Evolutionary conservation across 148 eudicot species (phyloP).

Genomic region (Camellia granthamiana): DNA sequence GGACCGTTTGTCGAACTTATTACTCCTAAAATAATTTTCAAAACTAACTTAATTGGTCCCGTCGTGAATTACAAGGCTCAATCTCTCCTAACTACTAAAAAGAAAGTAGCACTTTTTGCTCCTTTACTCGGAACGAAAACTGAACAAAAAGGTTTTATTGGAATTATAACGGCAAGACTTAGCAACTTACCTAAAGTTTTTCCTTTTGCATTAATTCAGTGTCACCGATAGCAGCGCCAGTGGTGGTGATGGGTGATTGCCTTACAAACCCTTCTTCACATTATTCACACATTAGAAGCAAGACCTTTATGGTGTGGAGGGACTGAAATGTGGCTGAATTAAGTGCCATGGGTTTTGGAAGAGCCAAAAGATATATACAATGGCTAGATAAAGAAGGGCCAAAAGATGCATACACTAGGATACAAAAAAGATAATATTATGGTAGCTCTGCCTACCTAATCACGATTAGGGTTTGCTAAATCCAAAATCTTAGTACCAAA

Average conservation of each 20-base stretch:
- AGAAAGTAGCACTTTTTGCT: background rate
- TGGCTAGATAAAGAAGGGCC: background rate
- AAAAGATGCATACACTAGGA: background rate
- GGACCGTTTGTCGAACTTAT: background rate
- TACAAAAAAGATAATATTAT: background rate
- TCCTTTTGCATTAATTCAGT: background rate
- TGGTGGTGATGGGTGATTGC: background rate
- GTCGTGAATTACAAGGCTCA: too few relatives aligned
- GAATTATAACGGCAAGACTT: constrained; percentile 2
- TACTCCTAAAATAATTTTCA: constrained; percentile 7
- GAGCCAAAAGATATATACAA: background rate
- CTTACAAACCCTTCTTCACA: background rate
- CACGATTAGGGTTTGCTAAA: constrained; percentile 2
- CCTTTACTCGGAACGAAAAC: constrained; percentile 13
- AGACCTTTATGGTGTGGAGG: background rate
- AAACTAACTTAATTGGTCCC: too few relatives aligned
- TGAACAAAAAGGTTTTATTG: background rate
- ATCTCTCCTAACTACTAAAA: too few relatives aligned
- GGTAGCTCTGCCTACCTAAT: constrained; percentile 9
- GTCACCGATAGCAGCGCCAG: background rate
- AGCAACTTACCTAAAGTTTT: background rate
- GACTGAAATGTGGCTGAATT: background rate
- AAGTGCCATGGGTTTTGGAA: background rate
- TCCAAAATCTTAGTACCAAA: constrained; percentile 17
- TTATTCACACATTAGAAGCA: background rate